A percentile compares a stretch with the other conserved stretches of the same genome.
Evolutionary conservation across 352 stramenopile genomes (phyloP).

Genomic region (Phytophthora hybrid): DNA sequence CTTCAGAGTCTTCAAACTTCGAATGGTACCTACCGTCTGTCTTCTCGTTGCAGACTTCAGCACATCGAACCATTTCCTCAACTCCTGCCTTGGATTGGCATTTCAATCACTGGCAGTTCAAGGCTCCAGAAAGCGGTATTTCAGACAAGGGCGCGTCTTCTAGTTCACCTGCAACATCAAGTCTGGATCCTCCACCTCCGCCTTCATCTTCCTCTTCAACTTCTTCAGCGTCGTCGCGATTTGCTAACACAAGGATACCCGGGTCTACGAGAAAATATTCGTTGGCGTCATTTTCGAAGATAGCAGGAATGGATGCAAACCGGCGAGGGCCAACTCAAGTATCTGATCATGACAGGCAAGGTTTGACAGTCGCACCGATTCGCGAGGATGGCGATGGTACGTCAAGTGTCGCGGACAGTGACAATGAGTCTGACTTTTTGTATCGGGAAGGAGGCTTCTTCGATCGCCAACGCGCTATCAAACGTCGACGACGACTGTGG

Average conservation of each 20-base stretch:
- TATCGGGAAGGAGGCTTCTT: slow-evolving; percentile 86
- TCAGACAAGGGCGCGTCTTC: slow-evolving; percentile 24
- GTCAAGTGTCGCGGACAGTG: slow-evolving; percentile 25
- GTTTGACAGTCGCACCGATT: slow-evolving; percentile 24
- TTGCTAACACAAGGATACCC: slow-evolving; percentile 34
- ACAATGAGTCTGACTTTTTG: slow-evolving; percentile 71
- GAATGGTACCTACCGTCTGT: slow-evolving; percentile 83
- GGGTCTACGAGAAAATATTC: slow-evolving; percentile 59
- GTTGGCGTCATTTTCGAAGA: slow-evolving; percentile 66
- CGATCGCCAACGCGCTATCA: slow-evolving; percentile 71
- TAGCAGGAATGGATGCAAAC: slow-evolving; percentile 46
- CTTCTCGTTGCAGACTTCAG: slow-evolving; percentile 76
- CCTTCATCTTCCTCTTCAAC: slow-evolving; percentile 43
- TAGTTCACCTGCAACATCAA: slow-evolving; percentile 14
- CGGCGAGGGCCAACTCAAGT: slow-evolving; percentile 16
- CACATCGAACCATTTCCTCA: slow-evolving; percentile 55
- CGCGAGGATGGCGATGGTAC: slow-evolving; percentile 33
- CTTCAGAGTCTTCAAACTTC: slow-evolving; percentile 57
- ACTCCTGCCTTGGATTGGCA: slow-evolving; percentile 80
- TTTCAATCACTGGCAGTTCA: slow-evolving; percentile 73
- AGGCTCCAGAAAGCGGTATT: slow-evolving; percentile 28
- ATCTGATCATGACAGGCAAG: slow-evolving; percentile 25
- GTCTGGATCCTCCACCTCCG: slow-evolving; percentile 32
- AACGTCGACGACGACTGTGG: slow-evolving; percentile 63
- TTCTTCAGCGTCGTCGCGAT: slow-evolving; percentile 42